Percentiles rank a stretch among this genome's conserved stretches.
phyloP scores from a whole-genome alignment of 768 basidiomycete species.

The Mycena metata region DNA sequence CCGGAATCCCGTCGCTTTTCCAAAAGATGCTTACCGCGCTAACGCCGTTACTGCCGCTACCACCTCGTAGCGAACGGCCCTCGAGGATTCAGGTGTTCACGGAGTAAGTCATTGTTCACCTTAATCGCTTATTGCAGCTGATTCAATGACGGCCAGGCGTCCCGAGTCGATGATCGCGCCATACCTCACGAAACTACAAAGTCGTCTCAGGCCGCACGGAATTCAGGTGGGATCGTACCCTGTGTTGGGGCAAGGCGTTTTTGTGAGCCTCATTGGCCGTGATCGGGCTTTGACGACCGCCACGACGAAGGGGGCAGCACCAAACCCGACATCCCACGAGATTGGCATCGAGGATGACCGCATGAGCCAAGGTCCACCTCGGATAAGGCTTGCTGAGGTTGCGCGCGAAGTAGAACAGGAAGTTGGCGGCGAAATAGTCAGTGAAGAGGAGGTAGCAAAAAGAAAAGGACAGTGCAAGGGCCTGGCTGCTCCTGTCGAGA shows the following conservation, averaged over 20 bases:
- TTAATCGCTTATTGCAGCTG: conserved; percentile 3
- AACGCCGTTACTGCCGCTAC: conserved; percentile 82
- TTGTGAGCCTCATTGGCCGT: conserved; percentile 78
- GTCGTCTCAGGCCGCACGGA: conserved; percentile 77
- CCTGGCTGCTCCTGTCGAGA: conserved; percentile 11
- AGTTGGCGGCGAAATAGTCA: conserved; percentile 69
- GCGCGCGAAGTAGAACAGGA: conserved; percentile 74
- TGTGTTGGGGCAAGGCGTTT: conserved; percentile 72
- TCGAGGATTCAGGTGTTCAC: conserved; percentile 89
- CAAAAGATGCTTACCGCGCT: conserved; percentile 83
- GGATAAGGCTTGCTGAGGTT: conserved; percentile 63
- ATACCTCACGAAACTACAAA: conserved; percentile 83
- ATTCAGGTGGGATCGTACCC: conserved; percentile 89
- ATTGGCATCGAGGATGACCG: conserved; percentile 44
- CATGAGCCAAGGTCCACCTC: conserved; percentile 61
- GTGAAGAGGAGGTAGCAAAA: conserved; percentile 73
- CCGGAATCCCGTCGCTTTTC: conserved; percentile 90
- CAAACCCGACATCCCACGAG: conserved; percentile 9
- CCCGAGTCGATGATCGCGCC: conserved; percentile 89
- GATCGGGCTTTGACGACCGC: conserved; percentile 31
- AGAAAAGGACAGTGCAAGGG: conserved; percentile 51
- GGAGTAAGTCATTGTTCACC: conserved; percentile 56
- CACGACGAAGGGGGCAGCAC: not conserved
- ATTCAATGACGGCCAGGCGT: conserved; percentile 52
- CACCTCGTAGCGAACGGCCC: conserved; percentile 80